These are phyloP conservation scores for Liquidambar formosana DNA, from an alignment of 164 flowering plant genomes.

Conservation along the genomic window DNA sequence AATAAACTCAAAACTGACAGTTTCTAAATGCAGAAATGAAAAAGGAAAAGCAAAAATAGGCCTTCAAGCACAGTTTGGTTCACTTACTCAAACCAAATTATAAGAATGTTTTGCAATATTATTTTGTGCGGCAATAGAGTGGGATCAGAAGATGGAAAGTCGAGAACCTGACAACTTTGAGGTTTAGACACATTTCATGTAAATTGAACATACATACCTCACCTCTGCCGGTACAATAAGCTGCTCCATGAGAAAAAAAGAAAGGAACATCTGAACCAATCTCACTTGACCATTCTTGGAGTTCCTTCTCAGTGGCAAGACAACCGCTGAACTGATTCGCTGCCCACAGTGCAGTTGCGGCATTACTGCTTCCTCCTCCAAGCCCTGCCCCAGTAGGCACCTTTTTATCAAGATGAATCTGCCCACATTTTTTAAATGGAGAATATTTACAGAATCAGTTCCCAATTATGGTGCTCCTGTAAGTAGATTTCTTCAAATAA, in stretches of 20 bases:
- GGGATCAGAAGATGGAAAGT: not conserved
- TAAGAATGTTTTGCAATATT: not conserved
- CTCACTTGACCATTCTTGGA: constrained; percentile 96
- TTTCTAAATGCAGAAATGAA: too few species aligned
- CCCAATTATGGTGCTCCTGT: not conserved
- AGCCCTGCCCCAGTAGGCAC: constrained; percentile 99
- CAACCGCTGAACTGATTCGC: constrained; percentile 87
- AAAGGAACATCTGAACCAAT: constrained; percentile 97
- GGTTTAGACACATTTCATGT: not conserved
- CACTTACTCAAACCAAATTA: not conserved
- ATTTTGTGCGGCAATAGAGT: not conserved
- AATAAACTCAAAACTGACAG: too few species aligned
- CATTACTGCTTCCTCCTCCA: constrained; percentile 99
- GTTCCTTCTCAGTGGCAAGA: constrained; percentile 81
- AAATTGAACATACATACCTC: constrained; percentile 63
- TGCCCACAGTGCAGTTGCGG: constrained; percentile 99
- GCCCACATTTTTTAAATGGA: constrained; percentile 13
- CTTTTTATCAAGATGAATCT: constrained; percentile 94
- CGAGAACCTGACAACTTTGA: not conserved
- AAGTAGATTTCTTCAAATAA: not conserved
- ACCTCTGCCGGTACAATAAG: constrained; percentile 97
- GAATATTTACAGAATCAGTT: not conserved
- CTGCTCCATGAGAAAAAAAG: constrained; percentile 97
- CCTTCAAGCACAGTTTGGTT: not conserved
- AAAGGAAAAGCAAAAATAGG: not conserved